Base-by-base conservation (phyloP, 169 alveolate species). In the Perkinsus marinus region DNA sequence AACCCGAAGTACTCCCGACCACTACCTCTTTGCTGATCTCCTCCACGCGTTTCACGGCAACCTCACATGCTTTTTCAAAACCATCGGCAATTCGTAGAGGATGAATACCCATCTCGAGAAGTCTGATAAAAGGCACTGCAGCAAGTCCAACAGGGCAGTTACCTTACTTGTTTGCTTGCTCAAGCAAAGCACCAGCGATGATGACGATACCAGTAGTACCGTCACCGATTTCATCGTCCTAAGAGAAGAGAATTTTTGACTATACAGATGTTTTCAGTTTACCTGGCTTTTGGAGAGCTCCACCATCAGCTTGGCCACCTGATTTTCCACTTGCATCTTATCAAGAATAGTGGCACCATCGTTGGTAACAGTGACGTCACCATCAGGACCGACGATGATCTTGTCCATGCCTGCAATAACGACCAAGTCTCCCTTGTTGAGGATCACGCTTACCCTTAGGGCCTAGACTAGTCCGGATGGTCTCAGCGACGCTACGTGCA, bases 141-240 rank as follows among this genome's bases (percentile, higher is more conserved):
- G n/a, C n/a, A n/a, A n/a, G 5, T 6, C 9, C 79, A 57, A 57
- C 34, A 16, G 37, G 3, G 3, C 34, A 13, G 22, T 26, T 57
- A n/a, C 79, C 79, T 57, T 57, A 57, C 79, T 57, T 94, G 90
- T 95, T 96, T 37, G 99, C 99, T 93, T 98, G 97, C 91, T 97
- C 98, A 34, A 98, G 95, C 43, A 98, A 94, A 7, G 99, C 98
- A 0, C 99, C 99, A 17, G 99, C 99, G 68, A 99, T 94, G 68
- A 99, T 99, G 34, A 99, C 99, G 46, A 99, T 99, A 6, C 99
- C 99, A 0, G 99, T 99, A 89, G 99, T 99, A 39, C 99, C 99
- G 94, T 99, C 99, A 43, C 99, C 99, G 79, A 98, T 98, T 95
- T 99, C 99, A 91, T 98, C 98, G 92, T 99, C 99, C 95, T 99